Conservation (phyloP, 495 filamentous ascomycete species). For the Aspergillus affinis region DNA sequence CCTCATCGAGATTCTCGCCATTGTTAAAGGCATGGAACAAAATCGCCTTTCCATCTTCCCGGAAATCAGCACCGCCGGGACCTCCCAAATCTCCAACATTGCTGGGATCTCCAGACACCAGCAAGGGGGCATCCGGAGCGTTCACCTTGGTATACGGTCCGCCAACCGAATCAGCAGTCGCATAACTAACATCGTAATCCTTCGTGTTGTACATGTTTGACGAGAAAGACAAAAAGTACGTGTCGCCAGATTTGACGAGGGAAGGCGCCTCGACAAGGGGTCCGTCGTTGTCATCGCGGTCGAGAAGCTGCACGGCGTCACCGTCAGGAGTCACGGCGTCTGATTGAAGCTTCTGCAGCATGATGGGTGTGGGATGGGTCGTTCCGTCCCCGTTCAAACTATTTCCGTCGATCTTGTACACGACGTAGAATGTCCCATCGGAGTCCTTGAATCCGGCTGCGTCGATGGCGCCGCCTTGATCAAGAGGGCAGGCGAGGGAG, state of each 20-base stretch:
- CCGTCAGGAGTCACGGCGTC: slow-evolving; percentile 56
- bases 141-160: slow-evolving; percentile 48
- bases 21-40: slow-evolving; percentile 16
- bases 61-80: slow-evolving; percentile 14
- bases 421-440: slow-evolving; percentile 54
- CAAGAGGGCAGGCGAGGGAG: slow-evolving; percentile 51
- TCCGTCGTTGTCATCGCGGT: slow-evolving; percentile 54
- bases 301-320: slow-evolving; percentile 51
- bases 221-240: slow-evolving; percentile 63
- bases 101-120: slow-evolving; percentile 12
- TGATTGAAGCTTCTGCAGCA: slow-evolving; percentile 53
- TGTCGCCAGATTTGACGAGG: slow-evolving; percentile 43
- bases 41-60: slow-evolving; percentile 10
- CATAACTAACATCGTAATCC: slow-evolving; percentile 56
- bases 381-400: slow-evolving; percentile 52
- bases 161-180: slow-evolving; percentile 42
- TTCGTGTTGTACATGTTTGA: slow-evolving; percentile 54
- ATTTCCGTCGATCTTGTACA: slow-evolving; percentile 66
- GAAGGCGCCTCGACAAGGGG: slow-evolving; percentile 63
- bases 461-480: slow-evolving; percentile 60
- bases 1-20: slow-evolving; percentile 8
- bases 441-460: slow-evolving; percentile 51
- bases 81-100: slow-evolving; percentile 7
- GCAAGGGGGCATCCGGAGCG: slow-evolving; percentile 8
- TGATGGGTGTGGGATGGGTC: slow-evolving; percentile 57